Evolutionary conservation across 129 eudicot genomes (phyloP).

Genomic region (Flaveria brownii): DNA sequence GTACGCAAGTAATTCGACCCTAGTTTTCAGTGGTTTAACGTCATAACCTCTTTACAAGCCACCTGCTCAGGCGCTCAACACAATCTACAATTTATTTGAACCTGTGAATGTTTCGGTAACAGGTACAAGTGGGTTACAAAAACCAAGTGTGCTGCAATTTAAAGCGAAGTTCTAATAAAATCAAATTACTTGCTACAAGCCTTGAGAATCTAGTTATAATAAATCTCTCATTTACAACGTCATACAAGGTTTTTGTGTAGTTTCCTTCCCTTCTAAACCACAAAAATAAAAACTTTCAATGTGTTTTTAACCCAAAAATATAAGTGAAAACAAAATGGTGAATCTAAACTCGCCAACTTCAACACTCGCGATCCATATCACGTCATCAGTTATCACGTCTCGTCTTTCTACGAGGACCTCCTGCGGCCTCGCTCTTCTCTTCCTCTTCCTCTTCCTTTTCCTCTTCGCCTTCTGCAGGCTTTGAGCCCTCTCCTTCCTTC

Average conservation of each 20-base stretch:
- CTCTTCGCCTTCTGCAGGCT: constrained; percentile 34
- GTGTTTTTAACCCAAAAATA: constrained; percentile 16
- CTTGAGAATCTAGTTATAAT: not conserved
- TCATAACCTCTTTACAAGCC: too few species aligned
- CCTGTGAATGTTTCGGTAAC: too few species aligned
- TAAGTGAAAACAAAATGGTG: constrained; percentile 14
- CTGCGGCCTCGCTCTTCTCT: constrained; percentile 45
- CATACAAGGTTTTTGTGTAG: constrained; percentile 28
- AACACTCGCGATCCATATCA: not conserved
- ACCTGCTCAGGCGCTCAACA: too few species aligned
- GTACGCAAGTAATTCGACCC: too few species aligned
- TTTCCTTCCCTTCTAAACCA: constrained; percentile 24
- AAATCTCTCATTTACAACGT: constrained; percentile 42
- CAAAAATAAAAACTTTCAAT: constrained; percentile 14
- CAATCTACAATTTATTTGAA: too few species aligned
- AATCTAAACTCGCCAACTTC: constrained; percentile 10
- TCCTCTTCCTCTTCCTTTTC: constrained; percentile 48
- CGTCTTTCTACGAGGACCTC: constrained; percentile 50
- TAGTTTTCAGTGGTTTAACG: too few species aligned
- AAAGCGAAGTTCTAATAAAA: not conserved
- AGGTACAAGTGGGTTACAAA: too few species aligned
- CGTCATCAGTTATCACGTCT: constrained; percentile 57
- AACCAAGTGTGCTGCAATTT: too few species aligned
- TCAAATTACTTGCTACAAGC: not conserved
- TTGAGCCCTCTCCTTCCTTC: constrained; percentile 47